Base-by-base conservation (phyloP, 2,329 filamentous ascomycete genomes). In the Dothidotthia symphoricarpi region DNA sequence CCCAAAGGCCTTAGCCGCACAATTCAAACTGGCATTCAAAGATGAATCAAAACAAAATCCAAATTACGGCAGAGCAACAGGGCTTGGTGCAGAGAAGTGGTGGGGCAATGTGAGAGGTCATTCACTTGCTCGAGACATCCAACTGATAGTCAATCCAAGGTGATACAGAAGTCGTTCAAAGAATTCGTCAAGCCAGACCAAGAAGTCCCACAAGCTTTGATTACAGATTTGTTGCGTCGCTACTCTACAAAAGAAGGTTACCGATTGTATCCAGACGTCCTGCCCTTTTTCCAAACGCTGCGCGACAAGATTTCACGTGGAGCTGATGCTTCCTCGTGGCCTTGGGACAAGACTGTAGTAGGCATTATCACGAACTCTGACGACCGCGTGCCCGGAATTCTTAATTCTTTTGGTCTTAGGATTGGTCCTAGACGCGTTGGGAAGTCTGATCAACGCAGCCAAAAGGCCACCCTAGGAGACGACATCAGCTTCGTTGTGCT, bases 331-430 rank as follows among this genome's bases (percentile, higher is more conserved):
- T 3, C 37, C 6, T 27, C 28, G 6, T 69, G 67, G 66, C 56
- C 40, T 5, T 72, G 70, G 53, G 49, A 64, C 11, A 59, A 55
- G 10, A 67, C 74, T 4, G 63, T 79, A 2, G 64, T 81, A 4
- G 80, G 80, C 16, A 68, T 83, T 5, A 71, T 84, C 34, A 80
- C 79, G 9, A 84, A 84, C 55, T 83, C 80, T 0, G 81, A 85
- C 48, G 72, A 78, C 53, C 69, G 80, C n/a, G 75, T 82, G 0
- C 71, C 74, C 0, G 60, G 61, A 16, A 71, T 83, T 15, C 59
- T 84, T 3, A 61, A 69, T 0, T 77, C 76, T 0, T 62, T 83
- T 4, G 77, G 76, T 1, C 50, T 84, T 17, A 59, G 55, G 2
- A 66, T 82, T 2, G 69, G 51, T 2, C 36, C 54, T 8, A 44